Percentiles rank a stretch among this genome's conserved stretches.
These are phyloP conservation scores for Trametes coccinea DNA, from an alignment of 768 basidiomycete species.

Conservation along the genomic window DNA sequence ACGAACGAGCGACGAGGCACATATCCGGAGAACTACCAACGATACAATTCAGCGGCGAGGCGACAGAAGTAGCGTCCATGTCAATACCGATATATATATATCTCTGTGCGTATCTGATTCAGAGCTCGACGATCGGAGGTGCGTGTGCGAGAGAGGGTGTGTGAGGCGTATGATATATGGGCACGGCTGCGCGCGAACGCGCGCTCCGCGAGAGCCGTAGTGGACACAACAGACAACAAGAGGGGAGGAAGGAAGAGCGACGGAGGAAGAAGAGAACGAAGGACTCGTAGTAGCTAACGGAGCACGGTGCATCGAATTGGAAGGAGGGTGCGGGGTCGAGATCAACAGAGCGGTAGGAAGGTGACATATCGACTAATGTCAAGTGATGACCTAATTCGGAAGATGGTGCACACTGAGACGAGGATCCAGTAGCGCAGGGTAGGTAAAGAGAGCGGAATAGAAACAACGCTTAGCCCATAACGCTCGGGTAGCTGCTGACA, in stretches of 20 bases:
- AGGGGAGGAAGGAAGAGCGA: neutral
- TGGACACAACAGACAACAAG: neutral
- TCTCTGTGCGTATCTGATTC: conserved; percentile 1
- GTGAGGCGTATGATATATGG: no score
- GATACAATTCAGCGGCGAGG: conserved; percentile 11
- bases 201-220: no score
- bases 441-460: neutral
- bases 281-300: neutral
- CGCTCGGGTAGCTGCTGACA: conserved; percentile 60
- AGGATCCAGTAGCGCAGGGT: conserved; percentile 7
- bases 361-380: no score
- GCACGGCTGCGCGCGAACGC: no score
- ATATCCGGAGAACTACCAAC: conserved; percentile 4
- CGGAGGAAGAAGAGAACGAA: neutral
- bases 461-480: conserved; percentile 25
- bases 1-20: no score
- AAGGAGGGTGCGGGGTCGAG: neutral
- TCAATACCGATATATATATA: neutral
- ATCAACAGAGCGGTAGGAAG: neutral
- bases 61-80: conserved; percentile 10
- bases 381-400: neutral
- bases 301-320: neutral
- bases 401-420: conserved; percentile 3
- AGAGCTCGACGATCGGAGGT: neutral
- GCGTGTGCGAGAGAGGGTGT: neutral